These are phyloP conservation scores for Pythium pyrilobum DNA, from an alignment of 352 stramenopile species.

Conservation along the genomic window DNA sequence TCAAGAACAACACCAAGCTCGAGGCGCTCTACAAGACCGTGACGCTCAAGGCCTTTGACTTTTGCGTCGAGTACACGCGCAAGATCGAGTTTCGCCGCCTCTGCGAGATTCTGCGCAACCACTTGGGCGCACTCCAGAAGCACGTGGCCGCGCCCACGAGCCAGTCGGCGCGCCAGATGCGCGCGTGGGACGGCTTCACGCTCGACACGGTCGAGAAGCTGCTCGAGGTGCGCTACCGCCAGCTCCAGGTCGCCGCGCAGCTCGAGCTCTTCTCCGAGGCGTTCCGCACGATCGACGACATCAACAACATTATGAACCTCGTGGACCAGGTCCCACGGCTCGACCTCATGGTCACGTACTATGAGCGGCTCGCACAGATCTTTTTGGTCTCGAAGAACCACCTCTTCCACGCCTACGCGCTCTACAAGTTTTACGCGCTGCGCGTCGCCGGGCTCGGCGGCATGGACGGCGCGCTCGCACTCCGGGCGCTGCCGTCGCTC, in stretches of 20 bases:
- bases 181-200: constrained; percentile 96
- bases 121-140: constrained; percentile 94
- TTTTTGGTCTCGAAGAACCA: constrained; percentile 97
- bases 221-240: constrained; percentile 95
- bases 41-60: constrained; percentile 78
- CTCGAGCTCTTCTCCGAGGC: constrained; percentile 97
- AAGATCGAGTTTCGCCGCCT: constrained; percentile 96
- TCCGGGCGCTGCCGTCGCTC: constrained; percentile 34
- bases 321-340: constrained; percentile 88
- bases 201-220: constrained; percentile 94
- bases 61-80: constrained; percentile 82
- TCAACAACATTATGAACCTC: constrained; percentile 96
- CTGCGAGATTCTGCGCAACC: constrained; percentile 96
- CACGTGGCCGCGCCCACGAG: constrained; percentile 70
- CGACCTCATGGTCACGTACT: constrained; percentile 96
- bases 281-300: constrained; percentile 98
- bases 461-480: constrained; percentile 32
- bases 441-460: constrained; percentile 85
- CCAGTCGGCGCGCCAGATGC: constrained; percentile 81
- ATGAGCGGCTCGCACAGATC: constrained; percentile 96
- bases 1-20: constrained; percentile 95
- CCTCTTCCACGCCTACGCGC: constrained; percentile 96
- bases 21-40: constrained; percentile 75
- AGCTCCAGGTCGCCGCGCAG: constrained; percentile 93
- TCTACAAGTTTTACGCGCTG: constrained; percentile 94